Base-by-base conservation (phyloP, 352 stramenopile genomes). In the Thalassiosira mediterranea region DNA sequence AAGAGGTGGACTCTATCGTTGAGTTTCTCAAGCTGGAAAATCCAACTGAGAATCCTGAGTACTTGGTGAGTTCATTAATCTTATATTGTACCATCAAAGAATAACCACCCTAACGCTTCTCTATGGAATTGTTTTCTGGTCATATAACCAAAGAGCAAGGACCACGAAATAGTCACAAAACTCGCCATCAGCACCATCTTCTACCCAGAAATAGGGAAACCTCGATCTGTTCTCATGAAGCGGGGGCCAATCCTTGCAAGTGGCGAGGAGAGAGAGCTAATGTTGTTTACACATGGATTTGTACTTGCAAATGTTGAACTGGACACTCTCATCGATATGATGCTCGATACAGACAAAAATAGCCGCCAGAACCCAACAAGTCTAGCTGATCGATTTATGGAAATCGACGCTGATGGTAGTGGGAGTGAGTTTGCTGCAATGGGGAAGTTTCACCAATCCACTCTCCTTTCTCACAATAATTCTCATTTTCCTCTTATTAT, bases 271-370 rank as follows among this genome's bases (percentile, higher is more conserved):
- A 57, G 69, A 46, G 69, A 78, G 44, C n/a, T 78, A 19, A n/a
- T 78, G 15, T 46, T 78, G 0, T 78, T 78, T 34, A 72, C 69
- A n/a, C 59, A 78, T 49, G 40, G 54, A 23, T 72, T 78, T 28
- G 17, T 78, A 21, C 7, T 78, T 3, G 47, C 52, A n/a, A 21
- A 26, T 21, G 62, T 72, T 48, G 60, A 78, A 52, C 61, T 78
- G 38, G 54, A 72, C 32, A 26, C 54, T 52, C 42, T 67, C 8
- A 26, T 78, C 15, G 44, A 67, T 23, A 25, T 57, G 13, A 17
- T 78, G 21, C 61, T 78, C 44, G 38, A 46, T 23, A 67, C 62
- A 11, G 67, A 56, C 23, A 56, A 23, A 5, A 28, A 15, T 26
- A 54, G 72, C 21, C 32, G 57, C 17, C 10, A 70, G 65, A 28